Evolutionary conservation across 257 asterid genomes (phyloP), one percentile per base, ranked within the genome.

Genomic region (Plectranthus barbatus): DNA sequence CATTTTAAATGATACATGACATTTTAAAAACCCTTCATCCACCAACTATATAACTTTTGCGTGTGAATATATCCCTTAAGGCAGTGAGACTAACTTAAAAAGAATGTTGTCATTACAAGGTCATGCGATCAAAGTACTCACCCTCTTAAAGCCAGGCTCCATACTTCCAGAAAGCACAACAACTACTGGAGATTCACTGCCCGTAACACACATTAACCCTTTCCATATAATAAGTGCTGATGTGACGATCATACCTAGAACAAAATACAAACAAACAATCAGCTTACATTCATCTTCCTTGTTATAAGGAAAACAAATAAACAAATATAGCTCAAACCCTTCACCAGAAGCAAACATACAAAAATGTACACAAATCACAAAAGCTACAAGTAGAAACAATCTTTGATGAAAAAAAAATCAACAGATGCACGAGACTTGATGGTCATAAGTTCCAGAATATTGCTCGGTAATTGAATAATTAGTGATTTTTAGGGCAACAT

Each of bases 81-180:
- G 51, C 64, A 10, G 18, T 15, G 46, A 10, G 13, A 60, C 46
- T 26, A 48, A 53, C 61, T 8, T 21, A 45, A 26, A 40, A 56
- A 19, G 12, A 19, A 56, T 14, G 31, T 24, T 52, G 65, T 45
- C 42, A 47, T 57, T n/a, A 64, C 17, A 31, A 73, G 8, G 29
- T 40, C 41, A 37, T 9, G 21, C 15, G 58, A 24, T 64, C 21
- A 41, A 55, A 34, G 14, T 37, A 77, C 94, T 87, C 77, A 93
- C 99, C 91, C 99, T 81, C 76, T 76, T 84, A 72, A 93, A 93
- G 56, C 97, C 97, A 62, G 99, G 99, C 79, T 93, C 97, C 99
- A 93, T 93, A 70, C 99, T 93, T 76, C 99, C 99, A 12, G 99
- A 90, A 49, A 93, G 99, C 72, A 93, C 99, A 71, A 93, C 99